These are phyloP conservation scores for Phytophthora hibernalis DNA, from an alignment of 352 stramenopile species.

Conservation along the genomic window DNA sequence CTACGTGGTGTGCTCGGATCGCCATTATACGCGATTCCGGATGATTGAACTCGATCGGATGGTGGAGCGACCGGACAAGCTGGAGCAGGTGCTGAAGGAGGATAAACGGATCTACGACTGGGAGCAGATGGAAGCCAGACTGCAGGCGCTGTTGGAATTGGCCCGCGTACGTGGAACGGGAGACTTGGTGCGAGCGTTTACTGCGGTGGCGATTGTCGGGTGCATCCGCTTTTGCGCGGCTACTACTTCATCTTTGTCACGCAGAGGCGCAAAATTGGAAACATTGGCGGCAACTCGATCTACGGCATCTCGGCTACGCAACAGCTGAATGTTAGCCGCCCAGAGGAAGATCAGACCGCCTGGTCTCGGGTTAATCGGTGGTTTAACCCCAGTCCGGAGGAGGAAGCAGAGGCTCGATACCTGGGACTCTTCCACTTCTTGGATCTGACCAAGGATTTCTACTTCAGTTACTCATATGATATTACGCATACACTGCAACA, in stretches of 20 bases:
- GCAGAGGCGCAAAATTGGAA: conserved; percentile 96
- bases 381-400: conserved; percentile 84
- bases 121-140: conserved; percentile 80
- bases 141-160: conserved; percentile 71
- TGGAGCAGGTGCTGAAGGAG: conserved; percentile 71
- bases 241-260: conserved; percentile 99
- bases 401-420: conserved; percentile 91
- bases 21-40: conserved; percentile 82
- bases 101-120: conserved; percentile 76
- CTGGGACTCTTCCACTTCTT: conserved; percentile 98
- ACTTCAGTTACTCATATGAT: conserved; percentile 99
- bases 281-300: conserved; percentile 96
- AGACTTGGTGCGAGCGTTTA: conserved; percentile 75
- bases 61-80: conserved; percentile 59
- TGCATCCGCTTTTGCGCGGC: conserved; percentile 98
- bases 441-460: conserved; percentile 99
- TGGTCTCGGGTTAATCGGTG: conserved; percentile 84
- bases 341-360: conserved; percentile 54
- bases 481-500: conserved; percentile 97
- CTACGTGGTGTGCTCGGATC: conserved; percentile 88
- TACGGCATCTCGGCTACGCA: conserved; percentile 97
- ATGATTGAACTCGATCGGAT: conserved; percentile 79
- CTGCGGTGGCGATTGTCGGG: conserved; percentile 97
- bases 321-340: conserved; percentile 84
- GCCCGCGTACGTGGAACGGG: conserved; percentile 44